Base-by-base conservation (phyloP, 805 yeast species). In the Metschnikowia dekortorum region DNA sequence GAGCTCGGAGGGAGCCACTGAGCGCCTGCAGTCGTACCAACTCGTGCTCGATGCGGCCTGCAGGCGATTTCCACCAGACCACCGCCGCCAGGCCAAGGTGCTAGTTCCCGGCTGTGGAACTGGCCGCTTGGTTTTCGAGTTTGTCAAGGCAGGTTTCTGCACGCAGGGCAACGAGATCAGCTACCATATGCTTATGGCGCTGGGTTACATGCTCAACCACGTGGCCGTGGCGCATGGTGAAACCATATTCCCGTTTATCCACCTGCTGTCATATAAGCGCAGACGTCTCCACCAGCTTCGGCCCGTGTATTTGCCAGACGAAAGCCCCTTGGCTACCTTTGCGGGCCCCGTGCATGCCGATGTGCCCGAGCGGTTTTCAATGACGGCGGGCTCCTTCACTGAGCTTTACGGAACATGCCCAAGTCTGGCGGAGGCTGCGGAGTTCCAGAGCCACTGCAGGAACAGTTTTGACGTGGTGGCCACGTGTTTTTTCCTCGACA, bases 351-450 rank as follows among this genome's bases (percentile, higher is more conserved):
- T 31, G 26, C 35, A 41, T 8, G 11, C 7, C 6, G 43, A 36
- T 3, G 52, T 44, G 8, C 47, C 48, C 16, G 82, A 81, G 6
- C 63, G 81, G 42, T 80, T 87, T 86, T 79, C 87, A 0, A 84
- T 86, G 78, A 76, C 82, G 1, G 82, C 89, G 0, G 94, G 94
- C 0, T 82, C 87, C 0, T 87, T 87, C 61, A 74, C 76, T 4
- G 90, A 85, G 53, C 66, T 85, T 14, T 84, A 83, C 61, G 87
- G 88, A 0, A 82, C 29, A 4, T 1, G 18, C 9, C 31, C 30
- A n/a, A 62, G 66, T 45, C 53, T 73, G 45, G 60, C 63, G 13
- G 45, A 65, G 4, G 61, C 75, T 2, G 74, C 70, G 1, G 79
- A 73, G 1, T 52, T 55, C 5, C 80, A 82, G 1, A 51, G 55